Base-by-base conservation (phyloP, 202 grass and related monocot species). In the Eragrostis tef region DNA sequence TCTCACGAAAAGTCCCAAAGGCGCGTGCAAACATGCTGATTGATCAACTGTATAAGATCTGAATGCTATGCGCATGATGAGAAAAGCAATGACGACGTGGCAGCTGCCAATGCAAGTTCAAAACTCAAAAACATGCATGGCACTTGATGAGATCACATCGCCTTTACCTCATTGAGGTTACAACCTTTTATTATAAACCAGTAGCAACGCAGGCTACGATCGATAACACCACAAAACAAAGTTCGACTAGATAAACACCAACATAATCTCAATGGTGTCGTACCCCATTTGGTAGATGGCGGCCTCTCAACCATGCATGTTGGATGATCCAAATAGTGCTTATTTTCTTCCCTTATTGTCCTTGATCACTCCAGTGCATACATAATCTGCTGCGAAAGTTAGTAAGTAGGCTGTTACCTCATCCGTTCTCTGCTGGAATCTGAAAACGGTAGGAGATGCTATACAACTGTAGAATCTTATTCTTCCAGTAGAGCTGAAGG, bases 401-500 rank as follows among this genome's bases (percentile, higher is more conserved):
- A 16, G 0, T 31, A 24, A 24, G 19, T 2, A 58, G n/a, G 2
- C 68, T 46, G 21, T 52, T 42, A 27, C 11, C 15, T 12, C 19
- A 46, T 45, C 54, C 21, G 9, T 24, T 53, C 46, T 56, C 34
- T 7, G 21, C 53, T 17, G 20, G 56, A 53, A 80, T 83, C 34
- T 53, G 10, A 71, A 14, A 14, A 16, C 31, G 22, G 29, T 29
- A 59, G 13, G 54, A 41, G 54, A 71, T 44, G 46, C 66, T 46
- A n/a, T n/a, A 57, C 62, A 58, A 39, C 53, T 70, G 44, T 6
- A 49, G 58, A 61, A 61, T 10, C 11, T 29, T 80, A 84, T 88
- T 84, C 81, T 80, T 84, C 81, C 81, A 88, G 76, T 43, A 0
- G 17, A 53, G 70, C 45, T 56, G 81, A 88, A 64, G 81, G 63